These are phyloP conservation scores for Gynostemma pentaphyllum DNA, from an alignment of 306 rosid genomes.

Conservation along the genomic window DNA sequence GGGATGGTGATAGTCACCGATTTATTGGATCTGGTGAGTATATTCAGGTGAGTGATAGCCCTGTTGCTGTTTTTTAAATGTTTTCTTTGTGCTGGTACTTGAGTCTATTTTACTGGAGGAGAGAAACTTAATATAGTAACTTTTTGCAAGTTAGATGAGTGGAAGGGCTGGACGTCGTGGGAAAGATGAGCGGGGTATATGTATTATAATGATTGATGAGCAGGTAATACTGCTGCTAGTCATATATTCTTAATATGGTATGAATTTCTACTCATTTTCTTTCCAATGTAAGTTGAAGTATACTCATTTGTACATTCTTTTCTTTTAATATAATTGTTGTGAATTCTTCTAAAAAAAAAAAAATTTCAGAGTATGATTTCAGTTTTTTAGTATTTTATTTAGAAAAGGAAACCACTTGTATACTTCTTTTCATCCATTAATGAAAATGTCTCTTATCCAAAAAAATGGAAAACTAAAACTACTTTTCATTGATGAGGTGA, in stretches of 20 bases:
- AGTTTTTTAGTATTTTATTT: background rate
- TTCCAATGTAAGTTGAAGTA: background rate
- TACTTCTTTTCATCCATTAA: too few species aligned
- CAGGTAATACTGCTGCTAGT: constrained; percentile 41
- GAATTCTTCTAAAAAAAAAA: background rate
- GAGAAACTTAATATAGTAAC: background rate
- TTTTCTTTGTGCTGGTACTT: background rate
- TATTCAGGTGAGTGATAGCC: constrained; percentile 64
- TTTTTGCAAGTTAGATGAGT: constrained; percentile 60
- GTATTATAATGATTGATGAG: constrained; percentile 94
- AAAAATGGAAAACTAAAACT: too few species aligned
- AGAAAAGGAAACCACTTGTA: too few species aligned
- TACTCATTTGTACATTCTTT: background rate
- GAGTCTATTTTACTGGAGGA: background rate
- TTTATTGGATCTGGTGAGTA: constrained; percentile 97
- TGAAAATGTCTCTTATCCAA: too few species aligned
- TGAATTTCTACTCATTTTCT: background rate
- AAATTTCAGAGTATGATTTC: background rate
- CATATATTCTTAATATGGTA: background rate
- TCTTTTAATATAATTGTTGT: background rate
- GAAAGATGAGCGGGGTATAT: constrained; percentile 93
- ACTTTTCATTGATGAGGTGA: too few species aligned
- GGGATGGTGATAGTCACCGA: constrained; percentile 99
- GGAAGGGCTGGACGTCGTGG: constrained; percentile 99
- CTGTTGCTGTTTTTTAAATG: background rate